Evolutionary conservation across 345 rosid genomes (phyloP), one percentile per base, ranked within the genome.

Genomic region (Bruguiera gymnorhiza): DNA sequence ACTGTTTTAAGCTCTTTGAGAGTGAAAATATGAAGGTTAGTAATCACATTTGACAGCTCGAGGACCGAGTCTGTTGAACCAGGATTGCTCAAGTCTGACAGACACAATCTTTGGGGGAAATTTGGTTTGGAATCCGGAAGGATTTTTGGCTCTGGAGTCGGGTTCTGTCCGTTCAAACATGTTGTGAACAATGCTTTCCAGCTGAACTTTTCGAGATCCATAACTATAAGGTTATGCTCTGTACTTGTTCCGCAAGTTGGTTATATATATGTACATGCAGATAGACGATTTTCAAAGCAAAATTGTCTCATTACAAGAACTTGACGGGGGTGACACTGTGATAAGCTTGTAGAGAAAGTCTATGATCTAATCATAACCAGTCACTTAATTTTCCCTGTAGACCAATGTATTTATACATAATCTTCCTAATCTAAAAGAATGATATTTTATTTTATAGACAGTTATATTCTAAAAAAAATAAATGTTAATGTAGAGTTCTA

Each of bases 11-110:
- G 75, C 76, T 88, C 94, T 68, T 75, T 74, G 51, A 78, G 80
- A 4, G 88, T 82, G 68, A 88, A 88, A n/a, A 81, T 69, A 66
- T 85, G 85, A 15, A 88, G 84, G 36, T 76, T 80, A n/a, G 80
- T 69, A 29, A 82, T 71, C 11, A 86, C 76, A 58, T 53, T 78
- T 9, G 89, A 85, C 1, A 85, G 70, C 34, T 82, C 86, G 39
- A 54, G 73, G 5, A 75, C 54, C 0, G 84, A 82, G 27, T 76
- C 32, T 9, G 73, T 68, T 1, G 88, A 83, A 30, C 74, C 75
- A 1, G 80, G 72, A 56, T 69, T 60, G 60, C 93, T 88, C 2
- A 85, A 48, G 24, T 86, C 91, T 6, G 87, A 74, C 0, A 88
- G 83, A 10, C 83, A 79, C 11, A 88, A 34, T 57, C 94, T 83